A percentile compares a stretch with the other conserved stretches of the same genome.
These are phyloP conservation scores for Ensete ventricosum DNA, from an alignment of 176 grass and related monocot genomes.

Conservation along the genomic window DNA sequence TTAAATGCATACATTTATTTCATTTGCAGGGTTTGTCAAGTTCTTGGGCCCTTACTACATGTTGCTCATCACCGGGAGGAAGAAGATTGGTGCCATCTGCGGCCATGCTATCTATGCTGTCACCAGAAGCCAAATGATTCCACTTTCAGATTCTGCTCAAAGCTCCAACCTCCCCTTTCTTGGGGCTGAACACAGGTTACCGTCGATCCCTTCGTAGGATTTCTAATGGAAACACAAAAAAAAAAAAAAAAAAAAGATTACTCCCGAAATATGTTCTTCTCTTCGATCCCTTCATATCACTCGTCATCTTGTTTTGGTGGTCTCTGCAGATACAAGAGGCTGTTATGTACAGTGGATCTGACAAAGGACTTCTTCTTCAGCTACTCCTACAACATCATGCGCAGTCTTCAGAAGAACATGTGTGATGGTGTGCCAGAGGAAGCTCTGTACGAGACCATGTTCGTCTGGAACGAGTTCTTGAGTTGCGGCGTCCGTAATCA, in stretches of 20 bases:
- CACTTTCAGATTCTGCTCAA: conserved; percentile 67
- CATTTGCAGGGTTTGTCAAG: conserved; percentile 68
- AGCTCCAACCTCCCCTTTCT: conserved; percentile 72
- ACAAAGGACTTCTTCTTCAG: conserved; percentile 99
- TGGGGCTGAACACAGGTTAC: conserved; percentile 99
- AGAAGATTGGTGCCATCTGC: conserved; percentile 81
- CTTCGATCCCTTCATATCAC: neutral
- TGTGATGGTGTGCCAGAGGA: conserved; percentile 39
- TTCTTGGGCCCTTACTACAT: conserved; percentile 97
- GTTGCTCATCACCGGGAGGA: conserved; percentile 85
- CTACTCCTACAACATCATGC: conserved; percentile 97
- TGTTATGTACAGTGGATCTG: conserved; percentile 76
- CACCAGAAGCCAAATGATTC: conserved; percentile 68
- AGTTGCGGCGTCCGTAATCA: conserved; percentile 58
- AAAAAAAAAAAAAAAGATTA: too few relatives aligned
- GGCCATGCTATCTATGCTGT: conserved; percentile 75
- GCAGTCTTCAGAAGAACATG: conserved; percentile 91
- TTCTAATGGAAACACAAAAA: too few relatives aligned
- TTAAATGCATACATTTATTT: neutral
- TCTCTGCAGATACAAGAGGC: conserved; percentile 75
- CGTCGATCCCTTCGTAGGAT: conserved; percentile 30
- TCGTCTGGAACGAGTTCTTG: conserved; percentile 96
- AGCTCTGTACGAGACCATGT: conserved; percentile 83
- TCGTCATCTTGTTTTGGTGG: conserved; percentile 1
- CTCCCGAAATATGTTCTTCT: too few relatives aligned